Evolutionary conservation across 768 basidiomycete species (phyloP), one percentile per base, ranked within the genome.

Genomic region (Suillus variegatus): DNA sequence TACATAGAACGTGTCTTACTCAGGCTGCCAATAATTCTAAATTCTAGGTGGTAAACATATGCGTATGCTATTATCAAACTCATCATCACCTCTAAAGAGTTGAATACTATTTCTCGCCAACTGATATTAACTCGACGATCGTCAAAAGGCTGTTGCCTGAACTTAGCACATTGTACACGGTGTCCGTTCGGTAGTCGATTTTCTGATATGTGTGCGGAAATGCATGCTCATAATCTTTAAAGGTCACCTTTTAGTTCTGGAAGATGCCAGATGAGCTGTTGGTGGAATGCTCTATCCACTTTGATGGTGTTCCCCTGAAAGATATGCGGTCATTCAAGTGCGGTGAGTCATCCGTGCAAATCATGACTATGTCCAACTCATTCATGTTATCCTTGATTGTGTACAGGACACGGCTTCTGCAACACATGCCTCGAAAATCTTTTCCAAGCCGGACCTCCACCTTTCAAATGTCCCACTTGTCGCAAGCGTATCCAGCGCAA

Each of bases 241-340:
- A 38, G 58, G 58, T 60, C 28, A 32, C 28, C 41, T 6, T 43
- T 3, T 32, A 43, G 35, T 35, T 20, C 6, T 10, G 20, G 56
- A 72, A 47, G 28, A 65, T 72, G 69, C 49, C 49, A 28, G 67
- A 65, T 28, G 68, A 73, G 52, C 36, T 76, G 7, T 49, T 73
- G 14, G 67, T 76, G 56, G 76, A 77, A 40, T 76, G 75, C 35
- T 75, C 76, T 10, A 76, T 76, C n/a, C 75, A 76, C 41, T 72
- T 76, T 4, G 75, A 73, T 8, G 67, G 69, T 0, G 75, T 76
- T 6, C 61, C 69, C 44, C 68, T 76, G 61, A 72, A 68, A 13
- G 68, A 77, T 5, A 66, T 76, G 52, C 69, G 71, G 60, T 69
- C 71, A 9, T 75, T 77, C 67, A 76, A 63, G 69, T 76, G 75